These are phyloP conservation scores for Herpotrichia juniperi DNA, from an alignment of 2,329 filamentous ascomycete genomes.

Conservation along the genomic window DNA sequence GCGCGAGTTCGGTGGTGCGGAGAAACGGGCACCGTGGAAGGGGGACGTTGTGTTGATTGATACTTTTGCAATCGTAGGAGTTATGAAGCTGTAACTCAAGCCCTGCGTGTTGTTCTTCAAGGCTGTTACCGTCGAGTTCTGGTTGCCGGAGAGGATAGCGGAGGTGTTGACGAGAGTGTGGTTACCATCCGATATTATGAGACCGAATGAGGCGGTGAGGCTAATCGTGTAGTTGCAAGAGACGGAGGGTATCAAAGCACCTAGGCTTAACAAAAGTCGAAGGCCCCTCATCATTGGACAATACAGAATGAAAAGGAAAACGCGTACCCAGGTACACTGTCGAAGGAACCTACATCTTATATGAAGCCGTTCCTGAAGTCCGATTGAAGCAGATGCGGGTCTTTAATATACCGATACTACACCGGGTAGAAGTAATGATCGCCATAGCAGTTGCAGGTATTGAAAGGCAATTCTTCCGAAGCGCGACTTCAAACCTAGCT, in stretches of 20 bases:
- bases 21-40: slow-evolving; percentile 29
- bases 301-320: neutral
- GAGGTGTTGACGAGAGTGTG: slow-evolving; percentile 23
- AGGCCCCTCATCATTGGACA: slow-evolving; percentile 7
- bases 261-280: slow-evolving; percentile 10
- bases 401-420: slow-evolving; percentile 26
- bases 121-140: slow-evolving; percentile 18
- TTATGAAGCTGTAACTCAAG: slow-evolving; percentile 22
- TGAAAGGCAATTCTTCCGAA: slow-evolving; percentile 16
- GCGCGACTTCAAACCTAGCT: neutral
- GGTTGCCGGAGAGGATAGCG: slow-evolving; percentile 20
- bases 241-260: slow-evolving; percentile 7
- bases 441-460: slow-evolving; percentile 1
- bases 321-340: slow-evolving; percentile 5
- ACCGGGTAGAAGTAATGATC: slow-evolving; percentile 16
- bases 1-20: slow-evolving; percentile 8
- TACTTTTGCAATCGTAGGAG: slow-evolving; percentile 27
- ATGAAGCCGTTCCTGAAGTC: slow-evolving; percentile 14
- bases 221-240: slow-evolving; percentile 15
- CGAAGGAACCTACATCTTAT: slow-evolving; percentile 13
- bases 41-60: slow-evolving; percentile 22
- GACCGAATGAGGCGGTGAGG: slow-evolving; percentile 14
- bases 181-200: slow-evolving; percentile 23
- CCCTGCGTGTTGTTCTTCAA: slow-evolving; percentile 17
- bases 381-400: slow-evolving; percentile 10